These are phyloP conservation scores for Rhodosorus marinus DNA, from an alignment of 23 red algal genomes.

Conservation along the genomic window DNA sequence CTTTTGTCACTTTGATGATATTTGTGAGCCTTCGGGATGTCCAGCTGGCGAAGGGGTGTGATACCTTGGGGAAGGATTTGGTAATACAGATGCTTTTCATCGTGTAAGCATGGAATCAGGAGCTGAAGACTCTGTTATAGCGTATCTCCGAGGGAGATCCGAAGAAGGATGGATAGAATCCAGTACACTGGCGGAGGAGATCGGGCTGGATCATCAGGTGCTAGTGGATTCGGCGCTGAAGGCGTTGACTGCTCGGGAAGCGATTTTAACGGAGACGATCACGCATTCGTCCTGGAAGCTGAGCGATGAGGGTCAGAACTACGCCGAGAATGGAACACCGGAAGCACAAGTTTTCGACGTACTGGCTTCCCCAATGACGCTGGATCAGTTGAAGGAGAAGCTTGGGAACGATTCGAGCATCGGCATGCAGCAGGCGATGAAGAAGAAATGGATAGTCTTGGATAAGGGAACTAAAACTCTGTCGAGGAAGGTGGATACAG, in stretches of 20 bases:
- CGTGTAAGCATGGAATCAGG: too few relatives aligned
- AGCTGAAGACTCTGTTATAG: background rate
- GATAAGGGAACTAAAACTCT: constrained; percentile 42
- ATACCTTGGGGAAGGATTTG: too few relatives aligned
- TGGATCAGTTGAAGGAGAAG: constrained; percentile 2
- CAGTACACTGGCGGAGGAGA: constrained; percentile 2
- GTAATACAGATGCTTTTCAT: too few relatives aligned
- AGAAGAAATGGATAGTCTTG: constrained; percentile 38
- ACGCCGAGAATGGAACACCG: constrained; percentile 53
- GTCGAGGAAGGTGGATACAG: constrained; percentile 10
- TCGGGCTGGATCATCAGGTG: constrained; percentile 21
- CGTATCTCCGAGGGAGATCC: background rate
- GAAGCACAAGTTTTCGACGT: constrained; percentile 14
- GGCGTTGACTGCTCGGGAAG: constrained; percentile 24
- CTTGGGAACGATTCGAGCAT: background rate
- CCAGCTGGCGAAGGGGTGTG: too few relatives aligned
- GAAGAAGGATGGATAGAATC: constrained; percentile 4
- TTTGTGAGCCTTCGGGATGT: too few relatives aligned
- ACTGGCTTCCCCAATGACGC: background rate
- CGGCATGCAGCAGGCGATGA: constrained; percentile 77
- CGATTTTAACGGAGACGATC: constrained; percentile 34
- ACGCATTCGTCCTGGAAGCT: constrained; percentile 38
- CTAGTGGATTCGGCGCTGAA: constrained; percentile 73
- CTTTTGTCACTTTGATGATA: too few relatives aligned
- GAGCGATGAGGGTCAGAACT: constrained; percentile 53